A percentile compares a stretch with the other conserved stretches of the same genome.
Conservation (phyloP, 306 rosid species). For the Urtica urens region DNA sequence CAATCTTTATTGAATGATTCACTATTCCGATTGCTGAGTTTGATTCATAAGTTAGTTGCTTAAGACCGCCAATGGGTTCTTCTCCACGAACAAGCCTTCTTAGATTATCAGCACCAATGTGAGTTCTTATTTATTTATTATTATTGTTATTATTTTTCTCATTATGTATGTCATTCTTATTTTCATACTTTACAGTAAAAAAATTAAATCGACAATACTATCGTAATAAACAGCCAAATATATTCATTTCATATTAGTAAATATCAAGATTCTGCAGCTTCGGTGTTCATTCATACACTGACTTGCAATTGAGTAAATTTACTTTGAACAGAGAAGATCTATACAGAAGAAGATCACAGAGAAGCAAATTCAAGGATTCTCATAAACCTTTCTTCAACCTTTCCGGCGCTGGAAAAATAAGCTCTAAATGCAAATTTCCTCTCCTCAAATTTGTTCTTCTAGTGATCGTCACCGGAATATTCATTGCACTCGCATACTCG, state of each 20-base stretch:
- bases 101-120: slow-evolving; percentile 64
- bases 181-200: too few species aligned
- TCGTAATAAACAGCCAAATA: too few species aligned
- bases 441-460: slow-evolving; percentile 48
- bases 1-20: too few species aligned
- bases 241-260: too few species aligned
- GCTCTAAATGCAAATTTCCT: slow-evolving; percentile 64
- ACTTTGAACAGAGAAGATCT: slow-evolving; percentile 49
- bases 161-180: too few species aligned
- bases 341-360: slow-evolving; percentile 42
- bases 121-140: slow-evolving; percentile 29
- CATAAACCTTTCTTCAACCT: slow-evolving; percentile 45
- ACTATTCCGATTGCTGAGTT: slow-evolving; percentile 21
- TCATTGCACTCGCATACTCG: slow-evolving; percentile 47
- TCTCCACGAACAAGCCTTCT: slow-evolving; percentile 55
- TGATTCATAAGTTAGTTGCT: too few species aligned
- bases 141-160: too few species aligned
- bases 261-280: too few species aligned
- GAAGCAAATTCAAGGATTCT: slow-evolving; percentile 40
- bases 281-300: too few species aligned
- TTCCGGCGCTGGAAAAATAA: slow-evolving; percentile 47
- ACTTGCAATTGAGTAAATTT: slow-evolving; percentile 10
- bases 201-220: too few species aligned
- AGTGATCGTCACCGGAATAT: slow-evolving; percentile 44
- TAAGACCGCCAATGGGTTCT: slow-evolving; percentile 60